phyloP scores from a whole-genome alignment of 192 early-diverging fungal genomes.

The Coemansia sp. region DNA sequence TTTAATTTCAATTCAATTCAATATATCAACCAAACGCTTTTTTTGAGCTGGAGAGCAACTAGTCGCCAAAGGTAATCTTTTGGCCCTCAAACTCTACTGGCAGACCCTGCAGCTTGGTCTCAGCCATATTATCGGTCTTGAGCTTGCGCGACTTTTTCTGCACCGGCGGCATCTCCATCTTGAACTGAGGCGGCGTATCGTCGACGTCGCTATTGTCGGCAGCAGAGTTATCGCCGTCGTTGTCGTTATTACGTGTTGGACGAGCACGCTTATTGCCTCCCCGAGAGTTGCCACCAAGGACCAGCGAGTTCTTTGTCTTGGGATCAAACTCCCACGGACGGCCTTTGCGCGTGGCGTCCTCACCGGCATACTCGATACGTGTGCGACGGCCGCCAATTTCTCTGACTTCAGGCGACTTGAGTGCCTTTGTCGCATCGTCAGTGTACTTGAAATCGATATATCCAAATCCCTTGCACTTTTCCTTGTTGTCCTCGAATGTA shows the following conservation, averaged over 20 bases:
- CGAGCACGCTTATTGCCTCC: conserved; percentile 7
- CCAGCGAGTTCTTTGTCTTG: conserved; percentile 24
- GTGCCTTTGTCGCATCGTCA: conserved; percentile 65
- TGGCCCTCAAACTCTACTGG: conserved; percentile 67
- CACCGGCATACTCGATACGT: conserved; percentile 71
- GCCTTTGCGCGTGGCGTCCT: conserved; percentile 66
- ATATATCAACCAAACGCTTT: not conserved
- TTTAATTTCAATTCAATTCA: not conserved
- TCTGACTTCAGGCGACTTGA: conserved; percentile 61
- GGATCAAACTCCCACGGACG: conserved; percentile 64
- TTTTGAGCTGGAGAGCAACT: not conserved
- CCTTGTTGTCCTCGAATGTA: conserved; percentile 71
- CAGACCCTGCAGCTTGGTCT: conserved; percentile 51
- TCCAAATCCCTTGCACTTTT: conserved; percentile 78
- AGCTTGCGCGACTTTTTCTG: conserved; percentile 34
- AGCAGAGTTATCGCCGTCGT: conserved; percentile 30
- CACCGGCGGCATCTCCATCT: conserved; percentile 8
- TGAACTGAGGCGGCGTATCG: conserved; percentile 10
- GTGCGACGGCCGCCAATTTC: conserved; percentile 61
- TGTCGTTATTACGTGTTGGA: conserved; percentile 30
- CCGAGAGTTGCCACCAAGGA: not conserved
- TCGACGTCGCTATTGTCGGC: conserved; percentile 7
- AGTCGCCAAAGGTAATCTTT: conserved; percentile 68
- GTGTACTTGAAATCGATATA: conserved; percentile 70
- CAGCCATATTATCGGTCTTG: conserved; percentile 51